Conservation (phyloP, 2,329 filamentous ascomycete genomes). For the Xylaria arbuscula region DNA sequence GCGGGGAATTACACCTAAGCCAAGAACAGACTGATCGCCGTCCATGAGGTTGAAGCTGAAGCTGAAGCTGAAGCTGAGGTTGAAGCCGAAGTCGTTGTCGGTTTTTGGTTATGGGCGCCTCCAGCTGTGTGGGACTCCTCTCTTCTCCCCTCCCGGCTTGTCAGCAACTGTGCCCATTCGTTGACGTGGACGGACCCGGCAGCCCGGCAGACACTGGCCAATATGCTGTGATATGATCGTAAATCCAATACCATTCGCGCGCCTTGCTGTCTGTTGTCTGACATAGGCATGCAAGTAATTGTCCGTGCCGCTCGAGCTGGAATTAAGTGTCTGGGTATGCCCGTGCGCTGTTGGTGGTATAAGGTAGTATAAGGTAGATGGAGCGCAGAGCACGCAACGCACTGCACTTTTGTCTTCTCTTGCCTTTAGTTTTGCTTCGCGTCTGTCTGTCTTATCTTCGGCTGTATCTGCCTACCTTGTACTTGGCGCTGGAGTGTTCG, state of each 20-base stretch:
- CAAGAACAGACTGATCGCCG: constrained; percentile 19
- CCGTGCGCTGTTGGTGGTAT: not conserved
- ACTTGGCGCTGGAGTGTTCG: constrained; percentile 5
- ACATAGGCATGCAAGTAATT: not conserved
- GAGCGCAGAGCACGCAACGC: not conserved
- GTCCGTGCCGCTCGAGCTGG: not conserved
- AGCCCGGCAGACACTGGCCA: constrained; percentile 13
- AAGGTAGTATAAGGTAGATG: not conserved
- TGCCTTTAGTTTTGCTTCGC: not conserved
- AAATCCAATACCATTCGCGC: not conserved
- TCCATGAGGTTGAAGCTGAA: constrained; percentile 31
- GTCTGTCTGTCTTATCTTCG: not conserved
- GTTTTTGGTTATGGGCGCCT: not conserved
- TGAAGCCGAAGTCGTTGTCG: constrained; percentile 10
- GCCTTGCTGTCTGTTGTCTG: not conserved
- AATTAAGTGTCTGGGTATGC: not conserved
- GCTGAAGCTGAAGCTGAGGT: not conserved
- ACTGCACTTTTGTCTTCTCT: not conserved
- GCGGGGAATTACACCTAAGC: constrained; percentile 23
- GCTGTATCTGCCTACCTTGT: not conserved
- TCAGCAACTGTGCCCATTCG: constrained; percentile 14
- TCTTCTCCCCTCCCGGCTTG: not conserved
- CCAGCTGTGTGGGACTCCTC: not conserved
- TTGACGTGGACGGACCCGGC: constrained; percentile 14
- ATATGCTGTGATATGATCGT: not conserved